A percentile compares a stretch with the other conserved stretches of the same genome.
Conservation (phyloP, 306 rosid genomes). For the Dalbergia oliveri region DNA sequence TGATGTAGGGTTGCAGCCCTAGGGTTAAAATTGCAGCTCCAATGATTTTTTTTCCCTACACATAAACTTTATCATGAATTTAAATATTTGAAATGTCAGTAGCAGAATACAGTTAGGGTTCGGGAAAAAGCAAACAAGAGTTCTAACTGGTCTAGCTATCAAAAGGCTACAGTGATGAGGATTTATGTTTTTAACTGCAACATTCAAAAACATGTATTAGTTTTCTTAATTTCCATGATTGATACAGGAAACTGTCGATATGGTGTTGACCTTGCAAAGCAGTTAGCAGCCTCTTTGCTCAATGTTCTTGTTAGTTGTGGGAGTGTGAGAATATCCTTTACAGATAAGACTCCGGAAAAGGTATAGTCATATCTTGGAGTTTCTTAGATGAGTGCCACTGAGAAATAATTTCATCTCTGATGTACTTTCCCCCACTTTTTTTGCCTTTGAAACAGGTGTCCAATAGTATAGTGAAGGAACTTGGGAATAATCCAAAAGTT, state of each 20-base stretch:
- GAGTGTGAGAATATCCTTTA: conserved; percentile 90
- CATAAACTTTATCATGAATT: conserved; percentile 9
- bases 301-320: conserved; percentile 83
- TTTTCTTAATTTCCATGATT: conserved; percentile 41
- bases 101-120: not conserved
- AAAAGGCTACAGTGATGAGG: not conserved
- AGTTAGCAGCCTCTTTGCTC: conserved; percentile 68
- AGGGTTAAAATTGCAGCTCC: not conserved
- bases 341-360: conserved; percentile 87
- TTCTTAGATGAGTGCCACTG: conserved; percentile 8
- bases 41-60: not conserved
- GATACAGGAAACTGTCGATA: conserved; percentile 80
- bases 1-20: not conserved
- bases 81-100: not conserved
- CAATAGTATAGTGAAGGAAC: conserved; percentile 67
- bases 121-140: not conserved
- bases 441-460: conserved; percentile 66
- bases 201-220: not conserved
- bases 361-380: conserved; percentile 47
- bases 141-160: conserved; percentile 19
- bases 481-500: conserved; percentile 83
- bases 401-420: conserved; percentile 4
- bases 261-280: conserved; percentile 89
- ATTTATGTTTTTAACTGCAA: not conserved
- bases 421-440: conserved; percentile 10